Base-by-base conservation (phyloP, 1,284 basidiomycete genomes). In the Cystobasidium sp. region DNA sequence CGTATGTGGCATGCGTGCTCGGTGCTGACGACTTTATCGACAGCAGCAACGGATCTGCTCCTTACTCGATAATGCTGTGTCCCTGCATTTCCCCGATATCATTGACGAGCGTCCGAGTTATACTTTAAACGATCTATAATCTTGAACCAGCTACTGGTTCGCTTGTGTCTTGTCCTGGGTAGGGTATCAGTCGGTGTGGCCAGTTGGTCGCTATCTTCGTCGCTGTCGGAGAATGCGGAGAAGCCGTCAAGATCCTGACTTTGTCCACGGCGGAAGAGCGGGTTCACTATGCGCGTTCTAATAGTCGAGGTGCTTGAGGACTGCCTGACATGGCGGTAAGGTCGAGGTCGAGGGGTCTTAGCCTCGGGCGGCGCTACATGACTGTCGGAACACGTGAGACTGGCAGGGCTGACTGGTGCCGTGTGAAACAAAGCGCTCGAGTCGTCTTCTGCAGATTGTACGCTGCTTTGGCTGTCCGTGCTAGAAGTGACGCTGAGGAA, bases 241-340 rank as follows among this genome's bases (percentile, higher is more conserved):
- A 41, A 9, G 18, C 18, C 43, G 12, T 43, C 56, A 18, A 41
- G 8, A 22, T 59, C 56, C 43, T 39, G 39, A n/a, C 16, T 39
- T 6, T 18, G 39, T 41, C 16, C 39, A 59, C 56, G 56, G 18
- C 18, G 39, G 37, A 59, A 59, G 16, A 59, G 18, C 37, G 31
- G 31, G 31, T 31, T 31, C 31, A 31, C 31, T 31, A 31, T 31
- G 31, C 31, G 31, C 31, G 43, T 39, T 24, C n/a, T 39, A 0
- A 59, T 22, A n/a, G 56, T 59, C 6, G 56, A 59, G 39, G 56
- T 59, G 56, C 56, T 59, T 59, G 56, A 59, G 8, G 56, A 59
- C 20, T 59, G 56, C 39, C 56, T 59, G 41, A n/a, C 43, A 43
- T 59, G 56, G 18, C 56, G 3, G 20, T 12, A 59, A 7, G 56